Base-by-base conservation (phyloP, 176 grass and related monocot genomes). In the Carex parvula region DNA sequence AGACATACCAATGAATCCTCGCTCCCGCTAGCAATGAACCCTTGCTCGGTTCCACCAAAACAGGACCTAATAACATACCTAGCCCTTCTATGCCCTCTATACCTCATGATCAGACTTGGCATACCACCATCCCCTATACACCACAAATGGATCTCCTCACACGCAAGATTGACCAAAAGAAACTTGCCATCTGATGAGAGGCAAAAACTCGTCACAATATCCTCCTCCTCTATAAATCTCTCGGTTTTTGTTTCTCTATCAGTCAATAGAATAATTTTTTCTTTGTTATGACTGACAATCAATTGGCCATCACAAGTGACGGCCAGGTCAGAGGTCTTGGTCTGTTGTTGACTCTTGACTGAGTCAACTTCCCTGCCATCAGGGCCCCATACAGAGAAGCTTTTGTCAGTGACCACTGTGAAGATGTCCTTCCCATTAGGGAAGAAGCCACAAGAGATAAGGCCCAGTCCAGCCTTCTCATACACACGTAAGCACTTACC, bases 1-100 rank as follows among this genome's bases (percentile, higher is more conserved):
- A 86, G 44, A 59, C 62, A 59, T 92, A 94, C 94, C 94, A 85
- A 84, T 85, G 92, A 94, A 87, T 97, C 94, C 85, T 97, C 94
- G 84, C 94, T 97, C 17, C 94, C 94, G 83, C 94, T 97, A 57
- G 92, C 94, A 92, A 97, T 81, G 57, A 97, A 97, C 13, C 88
- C 92, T 54, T 97, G 92, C 63, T 92, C 92, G 13, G 90, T 87
- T 56, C 94, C 94, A 53, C 94, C 94, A 82, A 97, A 97, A 86
- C 94, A 97, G 60, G 94, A 97, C n/a, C 94, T 89, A 91, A 97
- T 94, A 37, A 91, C 84, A 79, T 94, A 91, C 70, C 92, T 89
- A 53, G 15, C 84, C 80, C 90, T 92, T 81, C 87, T 97, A 85
- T 97, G 90, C 73, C 94, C 92, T 86, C 66, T 89, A 71, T 92